Percentiles rank a stretch among this genome's conserved stretches.
phyloP scores from a whole-genome alignment of 2,329 filamentous ascomycete species.

The Pseudogymnoascus sp. region DNA sequence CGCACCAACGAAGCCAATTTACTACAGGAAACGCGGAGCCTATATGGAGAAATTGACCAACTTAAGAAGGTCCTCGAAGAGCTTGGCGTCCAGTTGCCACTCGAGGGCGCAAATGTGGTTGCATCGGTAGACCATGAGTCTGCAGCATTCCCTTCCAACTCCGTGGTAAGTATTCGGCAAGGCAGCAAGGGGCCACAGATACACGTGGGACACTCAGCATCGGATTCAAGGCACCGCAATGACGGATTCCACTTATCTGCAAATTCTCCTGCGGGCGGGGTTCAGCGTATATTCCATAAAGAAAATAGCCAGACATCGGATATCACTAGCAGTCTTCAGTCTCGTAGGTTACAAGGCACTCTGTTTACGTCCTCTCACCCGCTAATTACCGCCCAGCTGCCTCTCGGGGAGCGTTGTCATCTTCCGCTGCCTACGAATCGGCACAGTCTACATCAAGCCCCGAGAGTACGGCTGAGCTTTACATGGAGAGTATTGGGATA shows the following conservation, averaged over 20 bases:
- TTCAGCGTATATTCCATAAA: neutral
- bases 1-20: constrained; percentile 21
- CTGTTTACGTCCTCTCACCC: neutral
- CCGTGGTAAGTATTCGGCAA: neutral
- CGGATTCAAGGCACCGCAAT: constrained; percentile 12
- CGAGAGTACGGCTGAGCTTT: neutral
- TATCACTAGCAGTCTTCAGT: neutral
- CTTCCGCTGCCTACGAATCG: neutral
- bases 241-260: neutral
- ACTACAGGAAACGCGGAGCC: constrained; percentile 16
- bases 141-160: constrained; percentile 13
- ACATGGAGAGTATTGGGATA: neutral
- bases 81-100: neutral
- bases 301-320: neutral
- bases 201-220: constrained; percentile 11
- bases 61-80: constrained; percentile 15
- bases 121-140: constrained; percentile 2
- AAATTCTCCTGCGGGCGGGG: neutral
- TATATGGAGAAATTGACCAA: constrained; percentile 16
- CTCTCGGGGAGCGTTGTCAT: neutral
- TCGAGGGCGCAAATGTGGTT: neutral
- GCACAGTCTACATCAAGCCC: neutral
- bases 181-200: constrained; percentile 1
- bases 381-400: neutral
- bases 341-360: neutral